phyloP scores from a whole-genome alignment of 2,329 filamentous ascomycete genomes.

The Sarocladiaceae sp. region DNA sequence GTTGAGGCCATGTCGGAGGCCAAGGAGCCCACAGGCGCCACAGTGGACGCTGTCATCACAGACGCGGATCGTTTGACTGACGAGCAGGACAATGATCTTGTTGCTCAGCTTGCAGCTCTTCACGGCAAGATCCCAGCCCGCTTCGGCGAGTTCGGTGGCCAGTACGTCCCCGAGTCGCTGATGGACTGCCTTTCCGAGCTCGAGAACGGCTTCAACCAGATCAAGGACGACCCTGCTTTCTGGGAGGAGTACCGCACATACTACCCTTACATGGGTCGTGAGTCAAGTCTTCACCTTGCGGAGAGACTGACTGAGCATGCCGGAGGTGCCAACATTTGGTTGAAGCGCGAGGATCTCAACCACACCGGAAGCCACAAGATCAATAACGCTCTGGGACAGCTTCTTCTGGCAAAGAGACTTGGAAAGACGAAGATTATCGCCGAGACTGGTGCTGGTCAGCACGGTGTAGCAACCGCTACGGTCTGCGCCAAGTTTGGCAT shows the following conservation, averaged over 20 bases:
- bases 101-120: constrained; percentile 79
- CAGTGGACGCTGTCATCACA: constrained; percentile 57
- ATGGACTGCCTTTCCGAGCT: constrained; percentile 95
- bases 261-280: constrained; percentile 96
- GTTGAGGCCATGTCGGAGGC: constrained; percentile 62
- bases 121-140: constrained; percentile 77
- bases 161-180: constrained; percentile 94
- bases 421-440: constrained; percentile 98
- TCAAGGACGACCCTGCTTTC: constrained; percentile 83
- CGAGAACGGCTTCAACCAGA: constrained; percentile 84
- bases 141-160: constrained; percentile 94
- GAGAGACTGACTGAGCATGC: constrained; percentile 83
- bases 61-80: constrained; percentile 64
- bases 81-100: constrained; percentile 54
- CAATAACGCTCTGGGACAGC: constrained; percentile 95
- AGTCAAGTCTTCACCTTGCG: constrained; percentile 85
- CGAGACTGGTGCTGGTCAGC: constrained; percentile 95
- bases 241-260: constrained; percentile 97
- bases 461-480: constrained; percentile 95
- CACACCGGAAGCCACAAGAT: constrained; percentile 99
- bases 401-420: constrained; percentile 77
- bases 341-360: constrained; percentile 97
- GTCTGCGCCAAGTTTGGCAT: constrained; percentile 98
- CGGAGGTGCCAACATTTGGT: constrained; percentile 92
- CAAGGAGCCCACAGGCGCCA: constrained; percentile 36